Evolutionary conservation across 805 yeast species (phyloP).

Genomic region (Teunomyces tritomae): DNA sequence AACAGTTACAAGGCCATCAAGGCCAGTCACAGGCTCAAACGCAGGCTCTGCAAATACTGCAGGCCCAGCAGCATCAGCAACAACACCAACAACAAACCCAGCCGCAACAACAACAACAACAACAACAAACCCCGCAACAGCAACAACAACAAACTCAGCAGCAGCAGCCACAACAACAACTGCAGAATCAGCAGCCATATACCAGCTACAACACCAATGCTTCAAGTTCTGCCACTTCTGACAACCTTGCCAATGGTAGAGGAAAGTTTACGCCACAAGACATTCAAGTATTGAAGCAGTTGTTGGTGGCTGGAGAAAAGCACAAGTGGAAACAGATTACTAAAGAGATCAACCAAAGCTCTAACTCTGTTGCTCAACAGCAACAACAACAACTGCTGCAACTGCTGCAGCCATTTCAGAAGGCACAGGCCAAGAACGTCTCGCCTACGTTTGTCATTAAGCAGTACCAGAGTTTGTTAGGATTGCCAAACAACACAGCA

Average conservation of each 20-base stretch:
- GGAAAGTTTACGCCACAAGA: constrained; percentile 43
- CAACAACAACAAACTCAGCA: constrained; percentile 3
- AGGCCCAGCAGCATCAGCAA: constrained; percentile 7
- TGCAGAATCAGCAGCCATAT: constrained; percentile 6
- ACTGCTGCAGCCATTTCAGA: constrained; percentile 6
- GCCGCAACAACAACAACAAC: constrained; percentile 11
- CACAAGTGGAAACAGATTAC: constrained; percentile 62
- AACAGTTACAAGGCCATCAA: constrained; percentile 10
- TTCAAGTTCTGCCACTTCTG: background rate
- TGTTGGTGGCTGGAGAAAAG: constrained; percentile 52
- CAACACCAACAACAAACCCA: constrained; percentile 7
- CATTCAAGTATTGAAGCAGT: constrained; percentile 42
- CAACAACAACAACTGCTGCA: background rate
- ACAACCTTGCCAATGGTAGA: constrained; percentile 2
- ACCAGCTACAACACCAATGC: constrained; percentile 3
- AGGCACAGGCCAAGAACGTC: constrained; percentile 31
- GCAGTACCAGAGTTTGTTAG: constrained; percentile 54
- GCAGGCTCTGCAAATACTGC: background rate
- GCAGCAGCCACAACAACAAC: constrained; percentile 6
- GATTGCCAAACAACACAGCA: constrained; percentile 48
- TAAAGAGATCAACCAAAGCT: constrained; percentile 20
- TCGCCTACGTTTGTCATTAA: constrained; percentile 54
- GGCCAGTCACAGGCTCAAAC: constrained; percentile 12
- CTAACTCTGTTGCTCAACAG: constrained; percentile 4
- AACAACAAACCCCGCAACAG: constrained; percentile 7